A percentile compares a stretch with the other conserved stretches of the same genome.
Conservation (phyloP, 2,329 filamentous ascomycete species). For the Madurella mycetomatis region DNA sequence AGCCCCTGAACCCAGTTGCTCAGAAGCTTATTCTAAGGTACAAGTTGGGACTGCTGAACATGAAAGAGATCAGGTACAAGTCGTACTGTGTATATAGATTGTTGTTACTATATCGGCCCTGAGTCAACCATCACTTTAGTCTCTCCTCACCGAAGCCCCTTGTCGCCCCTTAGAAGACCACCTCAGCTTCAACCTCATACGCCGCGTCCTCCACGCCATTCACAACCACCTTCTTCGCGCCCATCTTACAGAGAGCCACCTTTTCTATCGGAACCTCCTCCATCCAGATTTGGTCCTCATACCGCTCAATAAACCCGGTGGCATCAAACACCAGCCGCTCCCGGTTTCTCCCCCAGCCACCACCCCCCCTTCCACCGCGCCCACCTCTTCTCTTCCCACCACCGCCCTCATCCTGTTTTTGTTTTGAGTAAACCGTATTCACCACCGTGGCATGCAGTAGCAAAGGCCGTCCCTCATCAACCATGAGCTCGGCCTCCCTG, state of each 20-base stretch:
- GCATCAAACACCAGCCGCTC: constrained; percentile 51
- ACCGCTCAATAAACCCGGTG: constrained; percentile 51
- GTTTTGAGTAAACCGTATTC: constrained; percentile 74
- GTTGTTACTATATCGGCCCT: too few species aligned
- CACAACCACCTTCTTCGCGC: constrained; percentile 61
- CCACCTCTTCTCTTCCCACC: constrained; percentile 22
- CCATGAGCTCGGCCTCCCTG: constrained; percentile 50
- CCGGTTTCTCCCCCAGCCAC: constrained; percentile 24
- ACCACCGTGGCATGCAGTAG: constrained; percentile 79
- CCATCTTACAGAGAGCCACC: constrained; percentile 82
- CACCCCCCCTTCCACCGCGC: constrained; percentile 24
- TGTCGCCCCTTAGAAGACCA: constrained; percentile 32
- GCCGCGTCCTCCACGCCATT: constrained; percentile 48
- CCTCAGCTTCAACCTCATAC: constrained; percentile 52
- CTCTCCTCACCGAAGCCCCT: too few species aligned
- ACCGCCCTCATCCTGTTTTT: constrained; percentile 23
- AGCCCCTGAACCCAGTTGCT: too few species aligned
- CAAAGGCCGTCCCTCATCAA: constrained; percentile 57
- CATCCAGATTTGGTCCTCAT: constrained; percentile 67
- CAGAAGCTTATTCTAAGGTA: too few species aligned
- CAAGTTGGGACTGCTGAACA: too few species aligned
- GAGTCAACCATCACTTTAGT: too few species aligned
- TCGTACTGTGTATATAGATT: too few species aligned
- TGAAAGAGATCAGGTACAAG: too few species aligned
- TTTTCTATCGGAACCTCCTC: constrained; percentile 61